Base-by-base conservation (phyloP, 2,329 filamentous ascomycete species). In the Alternaria alternata region DNA sequence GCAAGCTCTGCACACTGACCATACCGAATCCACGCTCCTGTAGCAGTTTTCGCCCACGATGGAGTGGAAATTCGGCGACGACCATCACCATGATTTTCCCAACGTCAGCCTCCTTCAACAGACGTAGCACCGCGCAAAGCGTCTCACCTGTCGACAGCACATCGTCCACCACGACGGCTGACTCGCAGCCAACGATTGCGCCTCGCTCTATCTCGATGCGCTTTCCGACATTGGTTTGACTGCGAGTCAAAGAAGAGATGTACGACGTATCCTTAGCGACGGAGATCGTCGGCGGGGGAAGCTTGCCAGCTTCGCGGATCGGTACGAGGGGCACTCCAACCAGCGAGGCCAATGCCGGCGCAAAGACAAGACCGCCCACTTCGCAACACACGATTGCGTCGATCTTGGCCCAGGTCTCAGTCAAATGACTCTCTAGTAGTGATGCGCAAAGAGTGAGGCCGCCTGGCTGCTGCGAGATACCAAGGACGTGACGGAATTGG, bases 121-220 rank as follows among this genome's bases (percentile, higher is more conserved):
- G 75, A 64, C 79, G 64, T 34, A 89, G 65, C 36, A 87, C 79
- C 7, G 84, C 85, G 70, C 78, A 83, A 38, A 89, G 81, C 3
- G 86, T 88, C 64, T 79, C 65, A 1, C 86, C 86, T 0, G 83
- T 85, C 6, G 87, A 80, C 57, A 89, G 81, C 28, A 88, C 86
- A 72, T 89, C 87, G 59, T 89, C 87, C 5, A 89, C 80, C 0
- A 88, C 80, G n/a, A 88, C 78, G 11, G 88, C 82, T 4, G 77
- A 78, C 4, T 72, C 75, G 1, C 75, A 80, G 36, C 26, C 68
- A 0, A 76, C 66, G 18, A 89, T 32, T 38, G 75, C 73, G 75
- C 81, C 75, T 18, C 66, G 67, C 16, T 78, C 78, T 70, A 89
- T 85, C 75, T 87, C 86, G 7, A 89, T 81, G 32, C 60, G 69